A percentile compares a stretch with the other conserved stretches of the same genome.
These are phyloP conservation scores for Russula sp. DNA, from an alignment of 768 basidiomycete species.

Conservation along the genomic window DNA sequence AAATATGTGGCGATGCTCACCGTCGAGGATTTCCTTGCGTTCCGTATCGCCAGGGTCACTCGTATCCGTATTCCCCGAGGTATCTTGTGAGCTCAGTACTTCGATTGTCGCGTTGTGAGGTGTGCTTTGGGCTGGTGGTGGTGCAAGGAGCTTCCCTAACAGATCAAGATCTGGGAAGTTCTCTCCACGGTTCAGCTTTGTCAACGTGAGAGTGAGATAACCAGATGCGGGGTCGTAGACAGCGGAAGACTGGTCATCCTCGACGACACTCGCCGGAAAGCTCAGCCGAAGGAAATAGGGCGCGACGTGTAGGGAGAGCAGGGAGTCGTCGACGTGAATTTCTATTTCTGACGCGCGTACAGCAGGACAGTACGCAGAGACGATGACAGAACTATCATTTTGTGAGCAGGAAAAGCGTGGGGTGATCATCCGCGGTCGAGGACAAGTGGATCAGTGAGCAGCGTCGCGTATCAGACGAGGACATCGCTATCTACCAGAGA, in stretches of 20 bases:
- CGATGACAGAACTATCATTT: conserved; percentile 50
- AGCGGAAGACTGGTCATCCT: conserved; percentile 66
- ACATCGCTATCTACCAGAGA: too few species aligned
- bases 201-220: conserved; percentile 68
- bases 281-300: conserved; percentile 82
- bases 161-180: conserved; percentile 76
- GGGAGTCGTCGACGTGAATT: conserved; percentile 66
- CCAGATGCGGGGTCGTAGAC: conserved; percentile 75
- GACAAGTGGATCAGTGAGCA: neutral
- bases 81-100: conserved; percentile 42
- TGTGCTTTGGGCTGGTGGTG: conserved; percentile 48
- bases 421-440: conserved; percentile 57
- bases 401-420: conserved; percentile 72
- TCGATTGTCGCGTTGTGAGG: conserved; percentile 50
- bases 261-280: conserved; percentile 64
- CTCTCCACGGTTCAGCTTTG: conserved; percentile 64
- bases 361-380: conserved; percentile 68
- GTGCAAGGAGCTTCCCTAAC: conserved; percentile 72
- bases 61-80: neutral
- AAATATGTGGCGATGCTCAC: conserved; percentile 36
- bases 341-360: conserved; percentile 75
- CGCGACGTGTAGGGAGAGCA: conserved; percentile 73
- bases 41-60: conserved; percentile 35
- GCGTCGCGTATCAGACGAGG: neutral
- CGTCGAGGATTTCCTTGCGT: conserved; percentile 52